Evolutionary conservation across 2,329 filamentous ascomycete species (phyloP), one percentile per base, ranked within the genome.

Genomic region (Epichloe coenophiala): DNA sequence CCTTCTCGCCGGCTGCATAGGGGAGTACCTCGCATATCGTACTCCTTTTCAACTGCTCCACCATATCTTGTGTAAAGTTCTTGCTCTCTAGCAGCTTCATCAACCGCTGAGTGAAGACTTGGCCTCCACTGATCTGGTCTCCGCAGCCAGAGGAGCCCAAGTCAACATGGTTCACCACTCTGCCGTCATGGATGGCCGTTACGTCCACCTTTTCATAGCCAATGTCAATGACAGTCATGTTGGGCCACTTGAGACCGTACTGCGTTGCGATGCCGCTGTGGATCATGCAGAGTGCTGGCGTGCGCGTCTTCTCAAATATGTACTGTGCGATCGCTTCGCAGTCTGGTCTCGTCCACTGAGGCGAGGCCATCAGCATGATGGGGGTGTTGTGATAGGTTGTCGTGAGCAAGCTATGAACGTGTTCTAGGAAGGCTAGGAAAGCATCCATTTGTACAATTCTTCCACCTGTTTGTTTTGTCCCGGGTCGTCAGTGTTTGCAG

Each of bases 231-330:
- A 98, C 80, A 0, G 88, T 93, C 60, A 93, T 84, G 58, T 80
- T 88, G 35, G 83, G 76, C 71, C 75, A 77, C 64, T 79, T 80
- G 33, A 89, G 77, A 11, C 88, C 90, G 62, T 94, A 97, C 51
- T 93, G 84, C 1, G 88, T 86, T 27, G 93, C 90, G 45, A 94
- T 71, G 3, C 88, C 90, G 58, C 88, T 85, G 67, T 97, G 87
- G 71, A 98, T 84, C 55, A 97, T 76, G 59, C 86, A 90, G 48
- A 98, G 85, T 0, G 88, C 89, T 0, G 93, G 93, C 0, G 88
- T 93, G 71, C 91, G 93, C 63, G 95, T 95, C 69, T 93, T 94
- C 68, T 98, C 93, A 61, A 98, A 98, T 56, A 97, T 81, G 72
- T 95, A 98, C 55, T 93, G 88, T 13, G 90, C 86, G 57, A 98